Conservation (phyloP, 2,329 filamentous ascomycete species). For the Apiospora hydei region DNA sequence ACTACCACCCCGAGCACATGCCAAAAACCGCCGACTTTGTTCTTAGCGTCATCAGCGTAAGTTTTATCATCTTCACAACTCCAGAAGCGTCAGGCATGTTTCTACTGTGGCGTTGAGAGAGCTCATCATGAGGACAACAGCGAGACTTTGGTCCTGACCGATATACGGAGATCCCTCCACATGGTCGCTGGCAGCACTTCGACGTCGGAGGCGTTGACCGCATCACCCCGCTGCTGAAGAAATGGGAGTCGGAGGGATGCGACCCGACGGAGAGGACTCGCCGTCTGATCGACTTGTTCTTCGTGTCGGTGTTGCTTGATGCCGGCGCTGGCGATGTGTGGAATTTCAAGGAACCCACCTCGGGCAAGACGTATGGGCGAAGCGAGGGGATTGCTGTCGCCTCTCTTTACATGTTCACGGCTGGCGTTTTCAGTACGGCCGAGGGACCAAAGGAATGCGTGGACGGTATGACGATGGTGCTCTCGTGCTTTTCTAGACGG, state of each 20-base stretch:
- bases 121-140: constrained; percentile 37
- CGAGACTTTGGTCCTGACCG: constrained; percentile 58
- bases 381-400: constrained; percentile 83
- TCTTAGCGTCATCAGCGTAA: constrained; percentile 50
- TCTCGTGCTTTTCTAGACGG: not conserved
- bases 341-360: constrained; percentile 66
- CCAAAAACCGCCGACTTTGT: constrained; percentile 51
- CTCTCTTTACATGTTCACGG: constrained; percentile 67
- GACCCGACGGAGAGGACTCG: constrained; percentile 58
- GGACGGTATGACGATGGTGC: constrained; percentile 20
- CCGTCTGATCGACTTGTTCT: constrained; percentile 66
- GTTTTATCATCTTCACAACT: constrained; percentile 3
- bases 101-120: not conserved
- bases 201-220: constrained; percentile 62
- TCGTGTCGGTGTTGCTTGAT: constrained; percentile 66
- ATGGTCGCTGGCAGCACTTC: constrained; percentile 70
- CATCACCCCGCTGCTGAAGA: constrained; percentile 50
- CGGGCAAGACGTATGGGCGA: constrained; percentile 79
- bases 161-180: constrained; percentile 56
- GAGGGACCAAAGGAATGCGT: constrained; percentile 22
- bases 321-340: constrained; percentile 60
- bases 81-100: not conserved
- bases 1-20: constrained; percentile 48
- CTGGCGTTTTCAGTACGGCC: not conserved
- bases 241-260: constrained; percentile 49